Evolutionary conservation across 177 flowering plant species (phyloP).

Genomic region (Tripterygium wilfordii): DNA sequence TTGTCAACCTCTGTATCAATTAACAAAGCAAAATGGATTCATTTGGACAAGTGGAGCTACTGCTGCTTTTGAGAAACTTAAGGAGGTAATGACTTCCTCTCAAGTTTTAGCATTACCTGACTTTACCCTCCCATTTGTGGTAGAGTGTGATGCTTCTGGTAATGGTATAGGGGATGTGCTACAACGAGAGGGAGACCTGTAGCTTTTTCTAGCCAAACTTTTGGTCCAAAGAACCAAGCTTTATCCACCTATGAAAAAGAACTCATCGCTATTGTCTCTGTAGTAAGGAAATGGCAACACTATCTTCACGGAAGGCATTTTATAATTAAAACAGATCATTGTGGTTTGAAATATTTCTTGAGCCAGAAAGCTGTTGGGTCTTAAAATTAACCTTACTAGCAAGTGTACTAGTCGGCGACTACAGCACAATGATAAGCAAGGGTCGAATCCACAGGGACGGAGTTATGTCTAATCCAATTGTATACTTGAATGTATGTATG

Average conservation of each 20-base stretch:
- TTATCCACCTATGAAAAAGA: constrained; percentile 1
- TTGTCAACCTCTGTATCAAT: not conserved
- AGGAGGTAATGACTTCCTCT: not conserved
- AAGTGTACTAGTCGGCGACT: too few relatives aligned
- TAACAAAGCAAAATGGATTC: not conserved
- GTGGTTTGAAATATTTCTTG: not conserved
- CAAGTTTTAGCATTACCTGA: not conserved
- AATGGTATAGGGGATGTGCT: not conserved
- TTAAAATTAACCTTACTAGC: too few relatives aligned
- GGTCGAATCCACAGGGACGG: too few relatives aligned
- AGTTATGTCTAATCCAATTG: too few relatives aligned
- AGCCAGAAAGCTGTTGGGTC: too few relatives aligned
- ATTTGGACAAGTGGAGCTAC: not conserved
- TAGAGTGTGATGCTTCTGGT: not conserved
- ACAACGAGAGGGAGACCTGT: not conserved
- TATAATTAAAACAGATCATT: not conserved
- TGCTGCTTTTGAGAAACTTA: not conserved
- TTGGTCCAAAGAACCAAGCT: not conserved
- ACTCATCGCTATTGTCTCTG: not conserved
- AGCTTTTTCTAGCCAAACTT: not conserved
- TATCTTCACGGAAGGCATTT: not conserved
- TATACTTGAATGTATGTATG: too few relatives aligned
- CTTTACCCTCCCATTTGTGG: not conserved
- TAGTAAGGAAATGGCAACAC: not conserved
- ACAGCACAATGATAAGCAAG: too few relatives aligned